Evolutionary conservation across 768 basidiomycete species (phyloP), one percentile per base, ranked within the genome.

Genomic region (Rhizopogon roseolus): DNA sequence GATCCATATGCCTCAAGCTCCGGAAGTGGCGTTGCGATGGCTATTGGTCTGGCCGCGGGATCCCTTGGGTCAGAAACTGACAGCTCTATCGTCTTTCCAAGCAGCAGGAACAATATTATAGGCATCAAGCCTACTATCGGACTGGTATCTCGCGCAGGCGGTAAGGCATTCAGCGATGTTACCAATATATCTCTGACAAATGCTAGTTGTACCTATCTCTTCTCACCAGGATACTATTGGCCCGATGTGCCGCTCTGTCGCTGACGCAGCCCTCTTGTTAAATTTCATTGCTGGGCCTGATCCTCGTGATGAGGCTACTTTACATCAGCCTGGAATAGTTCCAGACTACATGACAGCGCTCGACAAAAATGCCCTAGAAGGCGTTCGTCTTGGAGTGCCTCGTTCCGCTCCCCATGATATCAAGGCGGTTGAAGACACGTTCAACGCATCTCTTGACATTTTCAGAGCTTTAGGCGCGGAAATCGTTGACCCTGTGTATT

Each of bases 311-410:
- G 76, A 77, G 48, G 76, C 71, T 49, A 83, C 81, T 1, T 66
- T 77, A 4, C 68, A 69, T 5, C 81, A 82, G 57, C 85, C 85
- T 0, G 54, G 57, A 3, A 34, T 53, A 1, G 70, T 85, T 1
- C 85, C 85, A 0, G 75, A 85, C 60, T 87, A 75, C 59, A 80
- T 72, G 6, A 70, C 73, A 55, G 82, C 83, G 0, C 70, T 87
- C 4, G 69, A 75, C 43, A 64, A 65, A 36, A 64, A 78, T 28
- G 78, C 80, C 0, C 66, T 87, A 6, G 64, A 57, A 38, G 81
- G 82, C 9, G 77, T 72, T 54, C 71, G 80, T 11, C 75, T 84
- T 41, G 82, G 83, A 8, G 81, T 84, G 0, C 82, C 80, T 0
- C 70, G 81, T 9, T 50, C 59, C 27, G 63, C 73, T 41, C 53